phyloP scores from a whole-genome alignment of 1,284 basidiomycete species.

The Papiliotrema laurentii region DNA sequence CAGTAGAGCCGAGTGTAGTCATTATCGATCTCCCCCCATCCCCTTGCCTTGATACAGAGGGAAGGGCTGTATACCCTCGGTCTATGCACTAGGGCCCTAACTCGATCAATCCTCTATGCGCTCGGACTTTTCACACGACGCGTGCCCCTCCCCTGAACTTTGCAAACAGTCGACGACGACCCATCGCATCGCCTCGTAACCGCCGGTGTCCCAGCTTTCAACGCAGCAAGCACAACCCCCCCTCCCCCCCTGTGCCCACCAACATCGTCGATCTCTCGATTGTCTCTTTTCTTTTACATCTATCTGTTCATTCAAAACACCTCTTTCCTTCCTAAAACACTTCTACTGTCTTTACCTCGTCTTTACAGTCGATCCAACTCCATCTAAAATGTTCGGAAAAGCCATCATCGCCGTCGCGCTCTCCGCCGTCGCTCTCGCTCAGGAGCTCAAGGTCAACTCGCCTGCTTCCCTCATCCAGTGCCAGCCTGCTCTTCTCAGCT shows the following conservation, averaged over 20 bases:
- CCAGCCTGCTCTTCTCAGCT: conserved; percentile 51
- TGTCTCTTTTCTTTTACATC: no score
- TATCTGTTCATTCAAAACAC: no score
- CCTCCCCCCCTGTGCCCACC: background rate
- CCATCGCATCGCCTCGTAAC: background rate
- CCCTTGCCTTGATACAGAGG: no score
- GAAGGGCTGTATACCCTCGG: no score
- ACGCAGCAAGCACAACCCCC: background rate
- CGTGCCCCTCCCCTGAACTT: background rate
- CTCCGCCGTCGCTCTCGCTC: conserved; percentile 45
- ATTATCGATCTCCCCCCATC: no score
- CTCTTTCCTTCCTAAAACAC: background rate
- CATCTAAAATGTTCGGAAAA: conserved; percentile 6
- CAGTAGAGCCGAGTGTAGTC: no score
- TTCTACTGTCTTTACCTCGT: background rate
- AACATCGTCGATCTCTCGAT: background rate
- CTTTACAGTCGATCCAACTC: background rate
- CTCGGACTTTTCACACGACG: no score
- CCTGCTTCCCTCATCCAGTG: conserved; percentile 49
- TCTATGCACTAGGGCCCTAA: no score
- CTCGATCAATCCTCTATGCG: no score
- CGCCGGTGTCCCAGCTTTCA: no score
- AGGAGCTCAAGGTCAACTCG: conserved; percentile 59
- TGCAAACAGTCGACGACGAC: background rate
- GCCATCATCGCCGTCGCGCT: conserved; percentile 21